Evolutionary conservation across 2,329 filamentous ascomycete genomes (phyloP).

Genomic region (Harringtonia aguacate): DNA sequence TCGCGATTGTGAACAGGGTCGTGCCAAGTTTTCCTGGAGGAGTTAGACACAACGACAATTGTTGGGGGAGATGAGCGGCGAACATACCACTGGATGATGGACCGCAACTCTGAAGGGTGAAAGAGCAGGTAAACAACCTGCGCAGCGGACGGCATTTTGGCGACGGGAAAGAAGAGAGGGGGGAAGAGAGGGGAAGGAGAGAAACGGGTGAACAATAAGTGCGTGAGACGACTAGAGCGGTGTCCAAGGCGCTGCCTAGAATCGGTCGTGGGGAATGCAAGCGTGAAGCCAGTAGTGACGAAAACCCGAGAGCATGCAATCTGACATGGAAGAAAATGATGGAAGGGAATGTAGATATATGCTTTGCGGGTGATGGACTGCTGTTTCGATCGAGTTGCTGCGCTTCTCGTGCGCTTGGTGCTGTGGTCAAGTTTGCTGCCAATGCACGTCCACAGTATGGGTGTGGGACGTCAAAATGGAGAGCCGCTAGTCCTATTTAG

Average conservation of each 20-base stretch:
- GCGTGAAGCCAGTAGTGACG: too few species aligned
- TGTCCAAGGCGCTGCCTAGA: background rate
- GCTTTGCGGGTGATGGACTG: too few species aligned
- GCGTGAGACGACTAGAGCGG: background rate
- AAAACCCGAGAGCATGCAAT: too few species aligned
- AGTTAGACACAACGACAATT: background rate
- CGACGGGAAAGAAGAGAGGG: constrained; percentile 4
- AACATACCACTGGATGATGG: constrained; percentile 78
- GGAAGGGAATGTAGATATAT: too few species aligned
- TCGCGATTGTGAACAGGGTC: constrained; percentile 83
- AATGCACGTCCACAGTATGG: too few species aligned
- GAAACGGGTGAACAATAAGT: too few species aligned
- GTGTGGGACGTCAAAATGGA: too few species aligned
- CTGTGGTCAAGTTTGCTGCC: too few species aligned
- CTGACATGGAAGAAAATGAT: too few species aligned
- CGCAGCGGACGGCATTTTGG: constrained; percentile 40
- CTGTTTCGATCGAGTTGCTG: too few species aligned
- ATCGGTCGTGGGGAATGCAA: background rate
- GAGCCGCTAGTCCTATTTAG: too few species aligned
- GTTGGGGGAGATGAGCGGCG: background rate
- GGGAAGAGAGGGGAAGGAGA: background rate
- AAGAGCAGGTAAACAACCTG: constrained; percentile 59
- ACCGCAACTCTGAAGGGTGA: constrained; percentile 68
- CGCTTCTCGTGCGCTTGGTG: too few species aligned
- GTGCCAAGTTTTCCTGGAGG: constrained; percentile 84